These are phyloP conservation scores for Margaritispora aquatica DNA, from an alignment of 495 filamentous ascomycete genomes.

Conservation along the genomic window DNA sequence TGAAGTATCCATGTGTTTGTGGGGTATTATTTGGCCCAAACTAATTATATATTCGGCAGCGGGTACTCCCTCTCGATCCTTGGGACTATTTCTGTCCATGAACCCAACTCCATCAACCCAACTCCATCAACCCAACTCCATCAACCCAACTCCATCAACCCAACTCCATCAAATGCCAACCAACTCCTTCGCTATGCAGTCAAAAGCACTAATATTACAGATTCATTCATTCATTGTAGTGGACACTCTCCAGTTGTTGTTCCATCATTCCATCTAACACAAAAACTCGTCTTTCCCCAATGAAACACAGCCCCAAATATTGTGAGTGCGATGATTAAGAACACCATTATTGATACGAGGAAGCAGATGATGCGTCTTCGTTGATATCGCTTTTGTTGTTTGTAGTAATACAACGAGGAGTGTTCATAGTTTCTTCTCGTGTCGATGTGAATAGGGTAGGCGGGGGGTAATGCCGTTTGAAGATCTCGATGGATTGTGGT, in stretches of 20 bases:
- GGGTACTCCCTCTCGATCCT: not conserved
- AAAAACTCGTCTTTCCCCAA: conserved; percentile 12
- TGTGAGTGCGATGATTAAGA: conserved; percentile 3
- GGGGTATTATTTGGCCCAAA: too few species aligned
- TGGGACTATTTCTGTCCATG: not conserved
- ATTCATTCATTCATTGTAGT: not conserved
- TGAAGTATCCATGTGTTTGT: too few species aligned
- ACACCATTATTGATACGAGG: not conserved
- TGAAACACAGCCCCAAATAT: conserved; percentile 8
- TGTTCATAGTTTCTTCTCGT: not conserved
- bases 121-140: not conserved
- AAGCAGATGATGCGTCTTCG: not conserved
- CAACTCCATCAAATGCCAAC: not conserved
- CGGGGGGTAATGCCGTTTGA: not conserved
- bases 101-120: not conserved
- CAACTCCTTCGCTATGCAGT: not conserved
- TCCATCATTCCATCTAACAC: conserved; percentile 11
- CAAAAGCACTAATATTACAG: not conserved
- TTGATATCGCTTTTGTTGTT: not conserved
- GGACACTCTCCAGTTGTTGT: conserved; percentile 5
- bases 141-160: not conserved
- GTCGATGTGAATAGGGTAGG: not conserved
- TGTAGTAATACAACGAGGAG: not conserved
- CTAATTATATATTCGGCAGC: not conserved
- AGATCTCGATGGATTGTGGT: not conserved